Percentiles rank a stretch among this genome's conserved stretches.
Conservation (phyloP, 1,284 basidiomycete genomes). For the Irpex rosettiformis region DNA sequence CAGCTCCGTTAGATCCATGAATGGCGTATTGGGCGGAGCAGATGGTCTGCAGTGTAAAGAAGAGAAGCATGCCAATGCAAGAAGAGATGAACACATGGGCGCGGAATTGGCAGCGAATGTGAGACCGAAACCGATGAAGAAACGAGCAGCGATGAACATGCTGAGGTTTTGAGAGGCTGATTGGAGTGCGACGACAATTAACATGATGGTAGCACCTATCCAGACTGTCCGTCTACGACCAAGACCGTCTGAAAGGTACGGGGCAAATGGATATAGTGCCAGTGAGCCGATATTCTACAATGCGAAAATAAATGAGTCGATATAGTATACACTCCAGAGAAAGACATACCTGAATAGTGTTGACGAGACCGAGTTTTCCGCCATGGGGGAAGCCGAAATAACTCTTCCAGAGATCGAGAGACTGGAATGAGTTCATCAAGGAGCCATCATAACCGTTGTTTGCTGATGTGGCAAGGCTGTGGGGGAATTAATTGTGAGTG, state of each 20-base stretch:
- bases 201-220: constrained; percentile 62
- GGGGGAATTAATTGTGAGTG: background rate
- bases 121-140: constrained; percentile 78
- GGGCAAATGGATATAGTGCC: constrained; percentile 65
- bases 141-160: constrained; percentile 82
- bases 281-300: constrained; percentile 62
- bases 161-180: constrained; percentile 67
- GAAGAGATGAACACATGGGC: constrained; percentile 69
- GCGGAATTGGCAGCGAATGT: constrained; percentile 71
- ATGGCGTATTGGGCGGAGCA: constrained; percentile 63
- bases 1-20: constrained; percentile 39
- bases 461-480: constrained; percentile 69
- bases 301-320: constrained; percentile 1
- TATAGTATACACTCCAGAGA: background rate
- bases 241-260: constrained; percentile 65
- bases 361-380: constrained; percentile 64
- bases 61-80: constrained; percentile 64
- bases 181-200: constrained; percentile 63
- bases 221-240: constrained; percentile 64
- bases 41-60: constrained; percentile 70
- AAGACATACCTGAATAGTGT: constrained; percentile 66
- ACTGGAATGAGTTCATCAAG: constrained; percentile 77
- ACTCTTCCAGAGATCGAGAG: constrained; percentile 53
- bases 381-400: constrained; percentile 56
- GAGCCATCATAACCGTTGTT: constrained; percentile 76